Evolutionary conservation across 192 early-diverging fungal genomes (phyloP).

Genomic region (Dissophora ornata): DNA sequence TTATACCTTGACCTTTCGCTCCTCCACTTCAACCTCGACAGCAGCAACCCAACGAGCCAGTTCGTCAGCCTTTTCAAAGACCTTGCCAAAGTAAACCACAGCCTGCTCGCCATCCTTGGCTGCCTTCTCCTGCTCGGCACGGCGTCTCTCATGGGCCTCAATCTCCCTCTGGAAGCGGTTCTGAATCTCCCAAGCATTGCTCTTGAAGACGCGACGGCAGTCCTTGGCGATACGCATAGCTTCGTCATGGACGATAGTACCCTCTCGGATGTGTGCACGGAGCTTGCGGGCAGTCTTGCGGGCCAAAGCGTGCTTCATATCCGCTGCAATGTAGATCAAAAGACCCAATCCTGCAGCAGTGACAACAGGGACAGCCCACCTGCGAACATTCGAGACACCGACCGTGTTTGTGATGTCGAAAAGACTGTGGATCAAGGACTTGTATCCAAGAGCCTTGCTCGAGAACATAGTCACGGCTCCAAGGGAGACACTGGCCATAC

Average conservation of each 20-base stretch:
- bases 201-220: conserved; percentile 71
- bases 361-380: conserved; percentile 69
- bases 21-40: conserved; percentile 55
- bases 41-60: conserved; percentile 61
- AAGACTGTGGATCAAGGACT: conserved; percentile 55
- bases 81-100: conserved; percentile 71
- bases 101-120: conserved; percentile 73
- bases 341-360: conserved; percentile 69
- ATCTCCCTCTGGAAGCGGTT: conserved; percentile 77
- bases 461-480: conserved; percentile 54
- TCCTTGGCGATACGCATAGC: conserved; percentile 73
- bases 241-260: conserved; percentile 67
- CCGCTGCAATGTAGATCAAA: conserved; percentile 71
- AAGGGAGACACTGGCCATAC: conserved; percentile 49
- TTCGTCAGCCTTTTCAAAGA: conserved; percentile 68
- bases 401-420: conserved; percentile 66
- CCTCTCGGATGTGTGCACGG: conserved; percentile 57
- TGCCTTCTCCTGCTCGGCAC: conserved; percentile 65
- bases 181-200: conserved; percentile 79
- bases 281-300: conserved; percentile 76
- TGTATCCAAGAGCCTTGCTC: conserved; percentile 43
- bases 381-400: conserved; percentile 70
- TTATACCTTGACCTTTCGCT: conserved; percentile 53
- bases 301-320: conserved; percentile 76
- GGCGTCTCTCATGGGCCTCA: conserved; percentile 74